Conservation (phyloP, 768 basidiomycete genomes). For the Pisolithus orientalis region DNA sequence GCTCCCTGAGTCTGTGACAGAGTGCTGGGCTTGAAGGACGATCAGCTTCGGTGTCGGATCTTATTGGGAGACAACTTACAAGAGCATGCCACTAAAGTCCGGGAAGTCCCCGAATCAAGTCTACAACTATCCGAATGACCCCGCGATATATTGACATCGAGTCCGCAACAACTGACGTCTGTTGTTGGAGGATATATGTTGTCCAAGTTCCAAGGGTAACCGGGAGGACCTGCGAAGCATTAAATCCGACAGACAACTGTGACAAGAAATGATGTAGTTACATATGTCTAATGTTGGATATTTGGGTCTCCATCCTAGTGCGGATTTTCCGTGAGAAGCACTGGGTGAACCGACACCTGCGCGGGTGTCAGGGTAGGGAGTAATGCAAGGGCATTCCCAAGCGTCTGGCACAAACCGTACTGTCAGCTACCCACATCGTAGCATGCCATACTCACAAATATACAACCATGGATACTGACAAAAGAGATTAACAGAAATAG, state of each 20-base stretch:
- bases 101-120: no score
- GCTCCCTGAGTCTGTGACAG: no score
- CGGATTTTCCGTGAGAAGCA: background rate
- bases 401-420: constrained; percentile 10
- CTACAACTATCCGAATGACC: constrained; percentile 19
- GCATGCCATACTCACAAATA: constrained; percentile 26
- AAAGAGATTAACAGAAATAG: constrained; percentile 8
- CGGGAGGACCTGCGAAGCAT: constrained; percentile 10
- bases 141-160: constrained; percentile 5
- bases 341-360: background rate
- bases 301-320: background rate
- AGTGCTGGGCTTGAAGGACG: no score
- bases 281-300: constrained; percentile 30
- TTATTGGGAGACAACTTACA: no score
- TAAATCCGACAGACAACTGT: background rate
- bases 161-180: constrained; percentile 4
- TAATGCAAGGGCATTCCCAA: constrained; percentile 17
- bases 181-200: constrained; percentile 17
- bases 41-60: no score
- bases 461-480: constrained; percentile 31
- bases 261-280: constrained; percentile 13
- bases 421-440: background rate
- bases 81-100: no score
- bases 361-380: constrained; percentile 8
- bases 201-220: constrained; percentile 24